Evolutionary conservation across 2,329 filamentous ascomycete genomes (phyloP).

Genomic region (Graphilbum ipis-grandicollis): DNA sequence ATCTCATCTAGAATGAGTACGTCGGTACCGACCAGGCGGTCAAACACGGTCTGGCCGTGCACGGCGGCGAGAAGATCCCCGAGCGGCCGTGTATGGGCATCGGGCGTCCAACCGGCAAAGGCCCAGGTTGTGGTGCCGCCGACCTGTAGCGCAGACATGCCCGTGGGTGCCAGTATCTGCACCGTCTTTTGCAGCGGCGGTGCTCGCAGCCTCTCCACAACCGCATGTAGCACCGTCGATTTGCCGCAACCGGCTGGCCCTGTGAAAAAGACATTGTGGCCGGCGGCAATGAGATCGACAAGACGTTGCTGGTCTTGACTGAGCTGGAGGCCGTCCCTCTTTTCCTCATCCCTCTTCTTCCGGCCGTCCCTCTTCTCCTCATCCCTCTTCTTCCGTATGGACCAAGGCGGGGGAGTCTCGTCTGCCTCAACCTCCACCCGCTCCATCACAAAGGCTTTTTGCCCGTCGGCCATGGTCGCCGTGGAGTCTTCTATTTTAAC

Average conservation of each 20-base stretch:
- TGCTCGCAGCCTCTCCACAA: constrained; percentile 20
- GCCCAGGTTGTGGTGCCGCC: constrained; percentile 37
- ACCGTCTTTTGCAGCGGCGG: constrained; percentile 20
- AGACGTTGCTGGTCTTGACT: constrained; percentile 25
- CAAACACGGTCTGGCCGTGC: constrained; percentile 8
- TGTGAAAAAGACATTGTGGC: constrained; percentile 45
- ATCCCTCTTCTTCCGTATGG: too few species aligned
- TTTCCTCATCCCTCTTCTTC: too few species aligned
- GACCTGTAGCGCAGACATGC: constrained; percentile 38
- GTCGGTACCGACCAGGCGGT: constrained; percentile 25
- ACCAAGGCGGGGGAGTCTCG: too few species aligned
- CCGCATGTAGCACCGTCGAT: constrained; percentile 33
- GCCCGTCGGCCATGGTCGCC: too few species aligned
- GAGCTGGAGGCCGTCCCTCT: too few species aligned
- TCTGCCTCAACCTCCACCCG: too few species aligned
- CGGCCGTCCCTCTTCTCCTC: too few species aligned
- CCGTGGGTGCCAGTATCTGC: constrained; percentile 39
- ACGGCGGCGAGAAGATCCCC: constrained; percentile 11
- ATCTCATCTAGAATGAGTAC: constrained; percentile 50
- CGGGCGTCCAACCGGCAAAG: constrained; percentile 38
- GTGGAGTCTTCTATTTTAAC: too few species aligned
- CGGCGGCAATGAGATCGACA: constrained; percentile 30
- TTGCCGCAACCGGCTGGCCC: constrained; percentile 46
- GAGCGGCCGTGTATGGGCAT: constrained; percentile 23
- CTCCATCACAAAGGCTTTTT: too few species aligned